Percentiles rank a stretch among this genome's conserved stretches.
These are phyloP conservation scores for Beta macrorhiza DNA, from an alignment of 179 eudicot genomes.

Conservation along the genomic window DNA sequence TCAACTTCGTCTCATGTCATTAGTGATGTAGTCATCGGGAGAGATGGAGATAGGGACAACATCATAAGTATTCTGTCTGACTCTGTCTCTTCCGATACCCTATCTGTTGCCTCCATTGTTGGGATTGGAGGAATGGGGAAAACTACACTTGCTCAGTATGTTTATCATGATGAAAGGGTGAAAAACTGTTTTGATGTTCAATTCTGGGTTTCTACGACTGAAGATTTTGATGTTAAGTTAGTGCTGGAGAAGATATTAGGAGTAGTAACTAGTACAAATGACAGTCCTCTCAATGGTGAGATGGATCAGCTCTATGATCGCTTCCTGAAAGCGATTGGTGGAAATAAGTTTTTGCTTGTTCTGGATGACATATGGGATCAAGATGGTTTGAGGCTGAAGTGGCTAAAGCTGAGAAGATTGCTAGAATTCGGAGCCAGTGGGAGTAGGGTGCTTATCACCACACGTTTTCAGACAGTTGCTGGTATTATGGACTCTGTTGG, in stretches of 20 bases:
- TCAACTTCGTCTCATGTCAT: not conserved
- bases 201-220: slow-evolving; percentile 12
- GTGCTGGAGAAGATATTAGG: slow-evolving; percentile 6
- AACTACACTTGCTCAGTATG: slow-evolving; percentile 17
- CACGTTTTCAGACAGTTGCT: too few species aligned
- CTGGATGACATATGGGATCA: slow-evolving; percentile 19
- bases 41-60: not conserved
- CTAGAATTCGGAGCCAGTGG: too few species aligned
- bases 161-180: slow-evolving; percentile 15
- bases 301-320: not conserved
- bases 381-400: not conserved
- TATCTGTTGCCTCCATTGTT: slow-evolving; percentile 12
- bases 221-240: not conserved
- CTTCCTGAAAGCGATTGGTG: not conserved
- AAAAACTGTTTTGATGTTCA: slow-evolving; percentile 2
- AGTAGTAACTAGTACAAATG: not conserved
- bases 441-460: too few species aligned
- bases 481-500: too few species aligned
- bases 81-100: too few species aligned
- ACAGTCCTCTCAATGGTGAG: not conserved
- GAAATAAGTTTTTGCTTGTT: slow-evolving; percentile 18
- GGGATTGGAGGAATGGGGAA: slow-evolving; percentile 24
- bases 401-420: too few species aligned
- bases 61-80: slow-evolving; percentile 1
- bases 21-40: not conserved